Conservation (phyloP, 1,284 basidiomycete genomes). For the Rhodotorula sp. region DNA sequence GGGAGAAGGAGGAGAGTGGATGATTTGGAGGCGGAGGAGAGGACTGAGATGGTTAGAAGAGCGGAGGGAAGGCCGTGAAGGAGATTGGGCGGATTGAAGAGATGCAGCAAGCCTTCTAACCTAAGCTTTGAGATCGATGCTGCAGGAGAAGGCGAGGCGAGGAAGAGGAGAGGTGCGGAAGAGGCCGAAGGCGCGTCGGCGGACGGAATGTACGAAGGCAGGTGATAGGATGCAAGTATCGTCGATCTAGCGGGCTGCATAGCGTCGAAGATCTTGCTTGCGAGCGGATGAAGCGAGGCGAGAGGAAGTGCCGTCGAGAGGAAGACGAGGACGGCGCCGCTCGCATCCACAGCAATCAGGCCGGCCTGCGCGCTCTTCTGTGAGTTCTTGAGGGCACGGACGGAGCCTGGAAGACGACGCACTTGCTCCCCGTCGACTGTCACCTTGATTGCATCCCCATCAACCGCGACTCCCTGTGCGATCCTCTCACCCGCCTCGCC, state of each 20-base stretch:
- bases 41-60: conserved; percentile 26
- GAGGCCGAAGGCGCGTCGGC: not conserved
- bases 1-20: conserved; percentile 32
- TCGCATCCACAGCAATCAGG: not conserved
- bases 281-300: conserved; percentile 27
- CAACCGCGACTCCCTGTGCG: conserved; percentile 15
- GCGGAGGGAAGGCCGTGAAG: conserved; percentile 36
- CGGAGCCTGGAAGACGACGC: not conserved
- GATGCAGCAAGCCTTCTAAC: not conserved
- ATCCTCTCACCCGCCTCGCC: conserved; percentile 36
- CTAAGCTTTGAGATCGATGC: not conserved
- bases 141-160: conserved; percentile 14
- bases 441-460: conserved; percentile 11
- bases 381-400: not conserved
- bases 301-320: conserved; percentile 28
- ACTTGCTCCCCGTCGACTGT: conserved; percentile 33
- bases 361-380: not conserved
- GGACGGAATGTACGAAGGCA: conserved; percentile 31
- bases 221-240: conserved; percentile 34
- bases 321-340: conserved; percentile 39
- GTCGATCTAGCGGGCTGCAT: conserved; percentile 12
- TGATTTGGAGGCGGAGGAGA: not conserved
- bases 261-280: conserved; percentile 13
- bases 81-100: conserved; percentile 35
- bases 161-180: conserved; percentile 19